Evolutionary conservation across 2,329 filamentous ascomycete species (phyloP).

Genomic region (Hypoxylon sp.): DNA sequence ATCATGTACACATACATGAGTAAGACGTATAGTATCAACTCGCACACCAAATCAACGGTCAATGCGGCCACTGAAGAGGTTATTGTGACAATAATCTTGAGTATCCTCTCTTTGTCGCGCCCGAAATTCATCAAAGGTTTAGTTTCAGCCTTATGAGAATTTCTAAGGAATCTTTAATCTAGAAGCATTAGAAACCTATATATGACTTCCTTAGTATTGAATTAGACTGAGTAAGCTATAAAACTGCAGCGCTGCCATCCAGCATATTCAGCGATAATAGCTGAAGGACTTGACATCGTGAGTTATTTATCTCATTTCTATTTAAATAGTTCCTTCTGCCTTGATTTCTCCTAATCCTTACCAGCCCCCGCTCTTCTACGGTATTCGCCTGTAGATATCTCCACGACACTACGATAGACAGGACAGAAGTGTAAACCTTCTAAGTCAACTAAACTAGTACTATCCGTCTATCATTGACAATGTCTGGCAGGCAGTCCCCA

Average conservation of each 20-base stretch:
- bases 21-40: too few species aligned
- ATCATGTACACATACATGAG: too few species aligned
- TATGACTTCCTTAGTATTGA: not conserved
- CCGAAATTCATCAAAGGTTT: not conserved
- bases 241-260: not conserved
- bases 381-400: not conserved
- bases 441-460: not conserved
- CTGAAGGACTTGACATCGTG: not conserved
- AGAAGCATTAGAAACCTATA: not conserved
- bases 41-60: too few species aligned
- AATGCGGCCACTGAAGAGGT: too few species aligned
- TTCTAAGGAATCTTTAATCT: not conserved
- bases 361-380: not conserved
- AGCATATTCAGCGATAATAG: not conserved
- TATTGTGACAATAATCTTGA: too few species aligned
- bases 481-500: not conserved
- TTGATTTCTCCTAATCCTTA: not conserved
- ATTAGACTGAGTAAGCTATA: not conserved
- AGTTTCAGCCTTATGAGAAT: not conserved
- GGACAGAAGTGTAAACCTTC: not conserved
- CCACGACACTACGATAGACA: not conserved
- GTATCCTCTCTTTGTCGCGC: too few species aligned
- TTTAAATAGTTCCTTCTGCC: not conserved
- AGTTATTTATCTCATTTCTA: not conserved
- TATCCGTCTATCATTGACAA: not conserved